Base-by-base conservation (phyloP, 371 early-diverging fungal genomes). In the Mucor piriformis region DNA sequence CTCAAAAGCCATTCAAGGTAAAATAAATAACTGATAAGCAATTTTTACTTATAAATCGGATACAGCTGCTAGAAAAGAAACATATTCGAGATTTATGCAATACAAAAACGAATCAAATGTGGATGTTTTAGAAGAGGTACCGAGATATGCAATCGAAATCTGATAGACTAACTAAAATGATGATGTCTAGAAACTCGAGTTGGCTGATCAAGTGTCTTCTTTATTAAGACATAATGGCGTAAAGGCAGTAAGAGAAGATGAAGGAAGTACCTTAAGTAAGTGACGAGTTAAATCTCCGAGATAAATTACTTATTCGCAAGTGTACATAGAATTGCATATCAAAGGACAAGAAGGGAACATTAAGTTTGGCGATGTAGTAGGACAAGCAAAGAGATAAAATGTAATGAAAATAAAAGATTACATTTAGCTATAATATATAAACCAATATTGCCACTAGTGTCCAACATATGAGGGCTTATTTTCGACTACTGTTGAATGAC, bases 21-120 rank as follows among this genome's bases (percentile, higher is more conserved):
- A 54, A 18, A 3, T 18, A 18, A 20, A 6, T 18, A 18, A 20
- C 7, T 12, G 6, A 43, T 4, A 29, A 12, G 5, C 3, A 24
- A 23, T 38, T 44, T 43, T 42, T 12, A 13, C 11, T 42, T 42
- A 18, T 24, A 42, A 34, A 32, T 8, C 13, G 2, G 35, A 20
- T 25, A 29, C 29, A 54, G 62, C 62, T 43, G 62, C 62, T 1
- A 55, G 20, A 47, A 61, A 54, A 50, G 62, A 61, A 49, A 61
- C 55, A n/a, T 20, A 61, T 42, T 37, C 50, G n/a, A 37, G 55
- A 12, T 61, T 61, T 50, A 61, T 61, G 62, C 62, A 61, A 34
- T 54, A 50, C 18, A 61, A 54, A 27, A 46, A 54, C 23, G 62
- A 61, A 23, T 40, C 24, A 0, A 61, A 61, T 40, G 54, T 53